Base-by-base conservation (phyloP, 2,329 filamentous ascomycete species). In the Plenodomus tracheiphilus region DNA sequence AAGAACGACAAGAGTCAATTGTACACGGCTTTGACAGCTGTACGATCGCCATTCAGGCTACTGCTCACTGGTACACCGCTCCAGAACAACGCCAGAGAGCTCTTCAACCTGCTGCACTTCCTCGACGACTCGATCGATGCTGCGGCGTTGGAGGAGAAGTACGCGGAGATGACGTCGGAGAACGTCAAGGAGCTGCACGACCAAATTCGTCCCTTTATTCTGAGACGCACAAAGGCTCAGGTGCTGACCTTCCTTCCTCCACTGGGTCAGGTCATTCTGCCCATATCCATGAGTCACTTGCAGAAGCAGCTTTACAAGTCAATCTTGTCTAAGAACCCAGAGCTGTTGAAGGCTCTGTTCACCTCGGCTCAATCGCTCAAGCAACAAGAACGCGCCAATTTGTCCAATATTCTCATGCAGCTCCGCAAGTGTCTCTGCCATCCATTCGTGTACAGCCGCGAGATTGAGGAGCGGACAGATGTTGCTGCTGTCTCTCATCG, bases 91-190 rank as follows among this genome's bases (percentile, higher is more conserved):
- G 89, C 91, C 59, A 83, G 91, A 39, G 94, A 99, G 70, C 78
- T 99, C 0, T 97, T 97, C 77, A 99, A 97, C 65, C 79, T 99
- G n/a, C 76, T 99, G 3, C 93, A 97, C 58, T 99, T 99, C 70
- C 81, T 97, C 37, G 91, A 99, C 64, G 81, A 85, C 6, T 78
- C 75, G 1, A 82, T 84, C 48, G 74, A 91, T 59, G 92, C 94
- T 0, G 83, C 83, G 28, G 74, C 81, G 17, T 77, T 97, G 2
- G 93, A 97, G 61, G 77, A 82, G 47, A 77, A 90, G 62, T 97
- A 90, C 65, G 78, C 78, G 4, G 84, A 88, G n/a, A 79, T 97
- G 41, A 91, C 89, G 8, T 86, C 88, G 41, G 88, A 95, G 21
- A 96, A 92, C 49, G 81, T 97, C 10, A 82, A 83, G 0, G 81